Base-by-base conservation (phyloP, 2,329 filamentous ascomycete species). In the Pseudogymnoascus sp. region DNA sequence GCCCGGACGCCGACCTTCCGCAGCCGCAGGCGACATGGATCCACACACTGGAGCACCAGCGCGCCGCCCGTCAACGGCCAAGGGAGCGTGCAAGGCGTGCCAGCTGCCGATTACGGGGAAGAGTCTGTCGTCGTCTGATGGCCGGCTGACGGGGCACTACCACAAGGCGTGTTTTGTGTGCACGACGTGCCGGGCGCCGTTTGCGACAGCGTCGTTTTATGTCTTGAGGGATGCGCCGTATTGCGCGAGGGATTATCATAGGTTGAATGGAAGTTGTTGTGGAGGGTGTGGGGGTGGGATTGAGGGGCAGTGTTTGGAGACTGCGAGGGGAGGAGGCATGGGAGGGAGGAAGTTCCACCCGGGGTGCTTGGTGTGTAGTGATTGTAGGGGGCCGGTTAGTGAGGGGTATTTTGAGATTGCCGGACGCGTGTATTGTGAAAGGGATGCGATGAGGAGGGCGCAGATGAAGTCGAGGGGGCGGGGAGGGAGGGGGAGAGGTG, bases 121-220 rank as follows among this genome's bases (percentile, higher is more conserved):
- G 77, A 96, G 92, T 1, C 87, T 99, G 64, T 96, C 93, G 35
- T 96, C 92, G 13, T 92, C 92, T 0, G 95, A 97, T 70, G 95
- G 95, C 14, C 87, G 93, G 24, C 80, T 99, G 24, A 96, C 91
- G 0, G 95, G 95, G 8, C 88, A 92, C 67, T 99, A 96, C 75
- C 95, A 99, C 80, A 96, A 96, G 74, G 84, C 88, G 4, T 99
- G 93, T 74, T 97, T 99, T 73, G 90, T 93, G 10, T 99, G 95
- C 80, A 84, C 86, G 4, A 92, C 89, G 1, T 99, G 95, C 78
- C 80, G 81, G 10, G 82, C 86, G 62, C 88, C 92, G 0, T 99
- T 97, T 72, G 80, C 86, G 19, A 96, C 92, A 0, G 84, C 91
- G 1, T 92, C 95, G 64, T 97, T 97, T 70, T 99, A 99, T 73